Percentiles rank a stretch among this genome's conserved stretches.
phyloP scores from a whole-genome alignment of 129 eudicot genomes.

The carrot (Daucus carota) region DH1_v3.0 NC_030389.2:9101501-9102000 shows the following conservation, averaged over 20 bases:
- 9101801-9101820: too few relatives aligned
- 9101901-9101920: constrained; percentile 1
- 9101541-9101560: not conserved
- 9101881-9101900: not conserved
- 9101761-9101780: too few relatives aligned
- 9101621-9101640: not conserved
- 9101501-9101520: not conserved
- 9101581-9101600: not conserved
- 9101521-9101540: not conserved
- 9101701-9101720: too few relatives aligned
- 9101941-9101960: not conserved
- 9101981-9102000: not conserved
- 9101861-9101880: not conserved
- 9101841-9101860: too few relatives aligned
- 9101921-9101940: constrained; percentile 3
- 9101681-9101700: too few relatives aligned
- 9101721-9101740: too few relatives aligned
- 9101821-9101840: too few relatives aligned
- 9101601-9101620: not conserved
- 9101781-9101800: too few relatives aligned
- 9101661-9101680: not conserved
- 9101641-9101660: not conserved
- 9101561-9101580: constrained; percentile 2
- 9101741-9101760: too few relatives aligned
- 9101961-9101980: not conserved